Evolutionary conservation across 441 rosid genomes (phyloP).

Genomic region (Gossypium lobatum): DNA sequence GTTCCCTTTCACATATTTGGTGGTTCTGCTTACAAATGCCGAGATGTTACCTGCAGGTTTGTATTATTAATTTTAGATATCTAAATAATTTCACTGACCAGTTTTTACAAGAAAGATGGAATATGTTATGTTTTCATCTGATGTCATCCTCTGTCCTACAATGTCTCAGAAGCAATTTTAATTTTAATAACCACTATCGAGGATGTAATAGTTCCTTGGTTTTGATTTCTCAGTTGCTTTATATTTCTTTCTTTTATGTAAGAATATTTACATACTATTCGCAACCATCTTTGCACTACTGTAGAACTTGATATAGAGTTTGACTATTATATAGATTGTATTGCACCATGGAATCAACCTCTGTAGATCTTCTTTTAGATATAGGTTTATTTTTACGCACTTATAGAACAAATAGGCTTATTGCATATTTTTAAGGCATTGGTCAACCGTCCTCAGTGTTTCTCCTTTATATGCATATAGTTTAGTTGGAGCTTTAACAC

Average conservation of each 20-base stretch:
- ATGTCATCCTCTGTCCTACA: constrained; percentile 4
- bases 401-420: neutral
- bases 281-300: neutral
- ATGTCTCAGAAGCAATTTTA: neutral
- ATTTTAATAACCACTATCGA: neutral
- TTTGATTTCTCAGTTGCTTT: neutral
- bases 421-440: neutral
- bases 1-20: constrained; percentile 94
- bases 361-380: neutral
- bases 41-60: constrained; percentile 78
- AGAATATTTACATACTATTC: neutral
- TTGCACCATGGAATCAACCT: neutral
- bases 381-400: neutral
- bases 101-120: constrained; percentile 1
- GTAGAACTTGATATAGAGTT: neutral
- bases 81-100: neutral
- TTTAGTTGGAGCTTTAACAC: neutral
- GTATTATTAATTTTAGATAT: constrained; percentile 12
- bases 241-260: neutral
- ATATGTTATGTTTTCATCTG: neutral
- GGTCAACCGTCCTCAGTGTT: neutral
- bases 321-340: neutral
- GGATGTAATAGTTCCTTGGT: constrained; percentile 5
- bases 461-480: constrained; percentile 1
- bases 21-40: constrained; percentile 83